Evolutionary conservation across 495 filamentous ascomycete genomes (phyloP).

Genomic region (Neurospora sp.): DNA sequence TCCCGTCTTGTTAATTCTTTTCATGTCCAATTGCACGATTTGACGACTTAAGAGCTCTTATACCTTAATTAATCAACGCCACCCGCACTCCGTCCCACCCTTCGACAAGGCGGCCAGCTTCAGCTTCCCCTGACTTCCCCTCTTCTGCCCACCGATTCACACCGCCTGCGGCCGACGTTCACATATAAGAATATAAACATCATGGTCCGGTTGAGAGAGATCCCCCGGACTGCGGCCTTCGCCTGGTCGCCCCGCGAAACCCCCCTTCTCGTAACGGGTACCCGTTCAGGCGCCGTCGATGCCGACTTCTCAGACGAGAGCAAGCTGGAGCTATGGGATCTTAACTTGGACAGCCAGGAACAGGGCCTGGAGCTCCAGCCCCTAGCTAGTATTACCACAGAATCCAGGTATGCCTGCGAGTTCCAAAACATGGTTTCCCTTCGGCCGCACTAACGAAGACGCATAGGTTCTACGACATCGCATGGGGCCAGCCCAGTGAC

Average conservation of each 20-base stretch:
- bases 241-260: constrained; percentile 79
- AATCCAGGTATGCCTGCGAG: constrained; percentile 61
- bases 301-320: constrained; percentile 97
- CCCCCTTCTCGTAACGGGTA: constrained; percentile 89
- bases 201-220: constrained; percentile 94
- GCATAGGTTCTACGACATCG: constrained; percentile 87
- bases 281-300: constrained; percentile 86
- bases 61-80: neutral
- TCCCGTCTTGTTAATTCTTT: constrained; percentile 3
- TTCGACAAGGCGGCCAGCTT: neutral
- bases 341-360: constrained; percentile 63
- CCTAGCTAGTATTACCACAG: constrained; percentile 69
- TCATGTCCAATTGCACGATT: constrained; percentile 10
- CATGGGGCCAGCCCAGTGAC: constrained; percentile 74
- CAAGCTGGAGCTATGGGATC: constrained; percentile 92
- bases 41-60: neutral
- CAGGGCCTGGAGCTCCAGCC: constrained; percentile 77
- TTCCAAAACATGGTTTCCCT: neutral
- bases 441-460: constrained; percentile 1
- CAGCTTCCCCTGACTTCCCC: neutral
- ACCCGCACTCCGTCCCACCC: neutral
- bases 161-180: neutral
- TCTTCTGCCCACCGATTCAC: neutral
- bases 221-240: constrained; percentile 91
- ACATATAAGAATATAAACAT: constrained; percentile 18